phyloP scores from a whole-genome alignment of 208 protist species.

The Strigomonas culicis region DNA sequence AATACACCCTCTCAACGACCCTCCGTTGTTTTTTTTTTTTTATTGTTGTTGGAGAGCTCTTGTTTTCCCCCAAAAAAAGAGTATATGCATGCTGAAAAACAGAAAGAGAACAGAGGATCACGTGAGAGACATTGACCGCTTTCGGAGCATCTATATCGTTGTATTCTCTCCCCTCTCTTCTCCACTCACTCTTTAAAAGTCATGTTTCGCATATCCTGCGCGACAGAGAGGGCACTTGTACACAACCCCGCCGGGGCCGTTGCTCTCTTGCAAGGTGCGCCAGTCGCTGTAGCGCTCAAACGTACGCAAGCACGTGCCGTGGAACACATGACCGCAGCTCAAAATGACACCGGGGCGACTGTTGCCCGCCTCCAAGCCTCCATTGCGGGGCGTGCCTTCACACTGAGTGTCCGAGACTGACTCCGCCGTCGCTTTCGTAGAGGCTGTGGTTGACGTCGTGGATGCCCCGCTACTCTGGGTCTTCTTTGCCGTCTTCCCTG shows the following conservation, averaged over 20 bases:
- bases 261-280: slow-evolving; percentile 21
- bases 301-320: slow-evolving; percentile 57
- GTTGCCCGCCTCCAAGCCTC: not conserved
- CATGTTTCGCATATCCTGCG: slow-evolving; percentile 64
- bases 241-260: slow-evolving; percentile 7
- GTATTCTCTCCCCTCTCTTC: not conserved
- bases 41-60: no score
- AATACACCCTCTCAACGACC: no score
- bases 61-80: no score
- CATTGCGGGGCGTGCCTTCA: no score
- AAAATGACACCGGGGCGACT: slow-evolving; percentile 50
- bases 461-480: not conserved
- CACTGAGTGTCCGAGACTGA: no score
- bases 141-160: not conserved
- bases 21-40: no score
- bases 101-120: slow-evolving; percentile 16
- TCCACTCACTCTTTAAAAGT: slow-evolving; percentile 28
- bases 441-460: not conserved
- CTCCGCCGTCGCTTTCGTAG: no score
- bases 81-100: not conserved
- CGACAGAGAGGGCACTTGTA: slow-evolving; percentile 78
- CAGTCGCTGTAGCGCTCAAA: slow-evolving; percentile 75
- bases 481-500: not conserved
- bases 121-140: not conserved
- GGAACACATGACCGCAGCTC: slow-evolving; percentile 84